Conservation (phyloP, 306 rosid species). For the Phaseolus lunatus region DNA sequence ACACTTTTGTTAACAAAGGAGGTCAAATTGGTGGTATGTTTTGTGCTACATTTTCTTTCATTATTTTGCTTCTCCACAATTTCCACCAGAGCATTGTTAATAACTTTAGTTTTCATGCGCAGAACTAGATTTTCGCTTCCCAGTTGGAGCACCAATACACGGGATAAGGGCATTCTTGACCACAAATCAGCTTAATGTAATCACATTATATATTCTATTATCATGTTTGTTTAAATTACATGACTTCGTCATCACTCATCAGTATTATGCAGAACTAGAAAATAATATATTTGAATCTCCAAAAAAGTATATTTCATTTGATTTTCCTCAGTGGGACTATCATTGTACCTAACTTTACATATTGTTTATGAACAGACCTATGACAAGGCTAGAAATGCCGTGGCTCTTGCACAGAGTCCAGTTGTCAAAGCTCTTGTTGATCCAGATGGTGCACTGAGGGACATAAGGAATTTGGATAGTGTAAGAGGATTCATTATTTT, state of each 20-base stretch:
- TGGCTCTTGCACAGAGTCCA: conserved; percentile 97
- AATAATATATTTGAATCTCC: neutral
- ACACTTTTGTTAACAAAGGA: conserved; percentile 93
- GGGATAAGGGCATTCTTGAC: conserved; percentile 93
- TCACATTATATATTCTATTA: conserved; percentile 20
- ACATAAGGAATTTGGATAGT: conserved; percentile 85
- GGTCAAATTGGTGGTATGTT: conserved; percentile 92
- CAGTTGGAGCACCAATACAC: conserved; percentile 90
- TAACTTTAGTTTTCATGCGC: conserved; percentile 53
- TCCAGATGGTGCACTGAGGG: conserved; percentile 95
- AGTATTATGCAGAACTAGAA: conserved; percentile 23
- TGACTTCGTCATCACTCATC: conserved; percentile 27
- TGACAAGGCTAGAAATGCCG: conserved; percentile 96
- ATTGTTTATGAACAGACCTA: conserved; percentile 68
- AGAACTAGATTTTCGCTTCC: conserved; percentile 99
- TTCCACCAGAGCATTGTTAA: conserved; percentile 18
- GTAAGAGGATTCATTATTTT: conserved; percentile 61
- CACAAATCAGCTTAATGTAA: conserved; percentile 92
- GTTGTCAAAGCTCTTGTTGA: conserved; percentile 95
- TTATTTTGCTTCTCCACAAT: conserved; percentile 32
- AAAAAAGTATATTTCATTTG: neutral
- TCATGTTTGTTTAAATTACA: conserved; percentile 37
- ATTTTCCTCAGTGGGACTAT: conserved; percentile 4
- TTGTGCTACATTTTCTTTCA: conserved; percentile 31
- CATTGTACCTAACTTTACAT: conserved; percentile 30